These are phyloP conservation scores for Yamadazyma philogaea DNA, from an alignment of 805 yeast genomes.

Conservation along the genomic window DNA sequence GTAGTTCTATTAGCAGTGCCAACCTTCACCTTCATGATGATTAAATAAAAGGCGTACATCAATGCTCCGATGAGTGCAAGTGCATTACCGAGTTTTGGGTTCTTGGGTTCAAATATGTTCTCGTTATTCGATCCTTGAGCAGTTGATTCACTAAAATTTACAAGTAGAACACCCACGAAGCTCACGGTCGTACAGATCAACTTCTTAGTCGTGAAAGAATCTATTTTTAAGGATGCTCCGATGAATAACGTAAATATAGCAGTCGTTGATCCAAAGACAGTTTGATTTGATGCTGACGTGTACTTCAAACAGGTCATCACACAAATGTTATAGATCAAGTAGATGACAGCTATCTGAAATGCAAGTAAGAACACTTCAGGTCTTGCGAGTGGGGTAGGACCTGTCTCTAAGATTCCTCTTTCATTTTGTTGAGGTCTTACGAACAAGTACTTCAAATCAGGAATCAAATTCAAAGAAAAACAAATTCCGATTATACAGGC, in stretches of 20 bases:
- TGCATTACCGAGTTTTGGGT: conserved; percentile 44
- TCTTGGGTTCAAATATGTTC: conserved; percentile 29
- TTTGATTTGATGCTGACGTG: conserved; percentile 53
- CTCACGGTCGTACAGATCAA: conserved; percentile 43
- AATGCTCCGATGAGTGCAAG: conserved; percentile 47
- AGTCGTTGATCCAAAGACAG: conserved; percentile 50
- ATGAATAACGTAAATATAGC: conserved; percentile 49
- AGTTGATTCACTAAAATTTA: conserved; percentile 35
- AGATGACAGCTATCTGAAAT: conserved; percentile 38
- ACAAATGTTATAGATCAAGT: conserved; percentile 39
- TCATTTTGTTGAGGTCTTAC: conserved; percentile 9
- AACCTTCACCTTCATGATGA: conserved; percentile 42
- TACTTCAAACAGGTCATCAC: conserved; percentile 43
- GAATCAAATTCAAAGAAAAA: conserved; percentile 44
- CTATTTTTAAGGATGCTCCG: conserved; percentile 41
- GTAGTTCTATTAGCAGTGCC: conserved; percentile 43
- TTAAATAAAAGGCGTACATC: conserved; percentile 44
- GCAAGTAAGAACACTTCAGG: conserved; percentile 37
- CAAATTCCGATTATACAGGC: conserved; percentile 48
- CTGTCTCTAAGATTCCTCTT: conserved; percentile 1
- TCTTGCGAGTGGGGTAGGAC: conserved; percentile 16
- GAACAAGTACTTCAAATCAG: conserved; percentile 22
- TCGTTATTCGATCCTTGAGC: conserved; percentile 19
- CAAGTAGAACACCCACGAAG: conserved; percentile 44
- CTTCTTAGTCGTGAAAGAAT: conserved; percentile 40